These are phyloP conservation scores for Acanthamoeba triangularis DNA, from an alignment of 208 protist genomes.

Conservation along the genomic window DNA sequence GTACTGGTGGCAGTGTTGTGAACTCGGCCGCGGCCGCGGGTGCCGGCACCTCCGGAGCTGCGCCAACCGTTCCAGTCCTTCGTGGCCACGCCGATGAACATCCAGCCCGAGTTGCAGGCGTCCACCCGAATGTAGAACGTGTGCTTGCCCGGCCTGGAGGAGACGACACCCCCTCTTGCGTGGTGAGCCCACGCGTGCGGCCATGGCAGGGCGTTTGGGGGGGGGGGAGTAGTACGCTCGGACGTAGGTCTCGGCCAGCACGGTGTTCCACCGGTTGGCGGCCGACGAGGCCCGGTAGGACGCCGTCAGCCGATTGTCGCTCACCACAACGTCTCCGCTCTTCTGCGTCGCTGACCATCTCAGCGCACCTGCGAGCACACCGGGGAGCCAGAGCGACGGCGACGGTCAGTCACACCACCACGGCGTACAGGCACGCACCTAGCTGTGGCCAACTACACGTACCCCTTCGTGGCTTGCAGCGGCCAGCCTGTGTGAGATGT, in stretches of 20 bases:
- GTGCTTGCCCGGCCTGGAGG: background rate
- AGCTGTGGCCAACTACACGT: background rate
- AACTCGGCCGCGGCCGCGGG: background rate
- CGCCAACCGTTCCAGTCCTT: background rate
- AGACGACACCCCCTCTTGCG: background rate
- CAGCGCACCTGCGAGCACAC: background rate
- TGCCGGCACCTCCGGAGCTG: background rate
- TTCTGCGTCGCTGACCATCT: background rate
- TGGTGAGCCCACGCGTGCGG: background rate
- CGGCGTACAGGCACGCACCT: background rate
- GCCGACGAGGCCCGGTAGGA: background rate
- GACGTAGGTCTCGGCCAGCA: background rate
- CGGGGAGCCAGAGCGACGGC: background rate
- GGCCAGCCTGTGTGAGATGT: background rate
- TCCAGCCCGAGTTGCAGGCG: conserved; percentile 3
- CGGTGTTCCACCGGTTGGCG: background rate
- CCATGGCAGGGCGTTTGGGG: background rate
- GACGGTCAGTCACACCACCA: too few species aligned
- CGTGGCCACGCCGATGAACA: conserved; percentile 28
- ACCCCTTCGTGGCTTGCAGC: background rate
- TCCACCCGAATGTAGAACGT: conserved; percentile 23
- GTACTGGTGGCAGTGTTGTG: too few species aligned
- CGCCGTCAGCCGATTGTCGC: background rate
- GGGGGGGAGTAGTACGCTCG: background rate
- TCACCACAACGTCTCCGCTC: background rate